Evolutionary conservation across 2,329 filamentous ascomycete genomes (phyloP), one percentile per base, ranked within the genome.

Genomic region (Phialocephala sp.): DNA sequence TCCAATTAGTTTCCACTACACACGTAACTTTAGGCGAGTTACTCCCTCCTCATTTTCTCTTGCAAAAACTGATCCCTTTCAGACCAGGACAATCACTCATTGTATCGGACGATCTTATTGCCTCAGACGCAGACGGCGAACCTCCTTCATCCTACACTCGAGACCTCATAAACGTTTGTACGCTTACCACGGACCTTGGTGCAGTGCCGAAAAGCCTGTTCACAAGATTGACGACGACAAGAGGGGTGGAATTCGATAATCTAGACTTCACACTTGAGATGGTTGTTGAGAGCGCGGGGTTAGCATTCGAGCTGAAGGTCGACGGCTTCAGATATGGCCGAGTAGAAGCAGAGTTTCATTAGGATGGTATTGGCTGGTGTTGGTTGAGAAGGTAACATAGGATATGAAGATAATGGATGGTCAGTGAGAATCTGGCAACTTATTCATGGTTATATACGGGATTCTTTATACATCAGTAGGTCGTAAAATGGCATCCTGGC

Each of bases 1-100:
- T 0, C 91, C 91, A 0, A 89, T 94, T 65, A 90, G 90, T 1
- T 94, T 94, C 79, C 91, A 94, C 80, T 94, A 94, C 79, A 94
- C 91, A 2, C 89, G 91, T 67, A 94, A 94, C 77, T 94, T 94
- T 79, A 69, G 71, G 69, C 69, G 65, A 63, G 55, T 8, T 11
- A 18, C 11, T 27, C 18, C 11, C 15, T n/a, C 24, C 8, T 14
- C 50, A n/a, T 24, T 36, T 45, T 39, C 15, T n/a, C 52, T 14
- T 37, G 24, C 22, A n/a, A 63, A 66, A 59, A 68, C 27, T 18
- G 8, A 20, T 20, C 15, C 12, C 9, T 4, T 18, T 41, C 22
- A 87, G 91, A 1, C 90, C 91, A 0, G 89, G 90, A 0, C 91
- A 94, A 77, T 91, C 89, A 0, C 84, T 93, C 8, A 79, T 74